A percentile compares a stretch with the other conserved stretches of the same genome.
Evolutionary conservation across 768 basidiomycete species (phyloP).

Genomic region (Mycena floridula): DNA sequence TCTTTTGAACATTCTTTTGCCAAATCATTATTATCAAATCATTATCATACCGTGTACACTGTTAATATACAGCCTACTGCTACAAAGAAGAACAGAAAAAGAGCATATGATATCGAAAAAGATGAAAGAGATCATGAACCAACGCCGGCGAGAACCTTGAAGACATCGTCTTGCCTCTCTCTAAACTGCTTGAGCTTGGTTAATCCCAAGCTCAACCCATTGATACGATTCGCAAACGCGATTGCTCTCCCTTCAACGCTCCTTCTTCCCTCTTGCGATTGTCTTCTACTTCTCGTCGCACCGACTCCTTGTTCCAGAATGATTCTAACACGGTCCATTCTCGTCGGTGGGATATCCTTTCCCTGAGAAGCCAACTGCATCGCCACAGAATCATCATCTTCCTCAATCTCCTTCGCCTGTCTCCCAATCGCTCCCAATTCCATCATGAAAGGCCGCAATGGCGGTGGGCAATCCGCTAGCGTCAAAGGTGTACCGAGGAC

Average conservation of each 20-base stretch:
- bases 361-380: slow-evolving; percentile 33
- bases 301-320: slow-evolving; percentile 61
- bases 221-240: slow-evolving; percentile 72
- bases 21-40: too few relatives aligned
- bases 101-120: too few relatives aligned
- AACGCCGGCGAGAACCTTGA: slow-evolving; percentile 55
- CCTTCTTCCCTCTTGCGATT: slow-evolving; percentile 22
- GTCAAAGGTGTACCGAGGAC: slow-evolving; percentile 54
- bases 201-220: slow-evolving; percentile 66
- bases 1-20: too few relatives aligned
- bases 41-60: too few relatives aligned
- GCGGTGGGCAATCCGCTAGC: slow-evolving; percentile 52
- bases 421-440: slow-evolving; percentile 54
- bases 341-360: slow-evolving; percentile 30
- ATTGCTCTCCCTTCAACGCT: slow-evolving; percentile 63
- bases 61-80: too few relatives aligned
- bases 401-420: slow-evolving; percentile 40
- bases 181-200: slow-evolving; percentile 66
- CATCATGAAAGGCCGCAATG: slow-evolving; percentile 63
- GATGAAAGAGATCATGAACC: slow-evolving; percentile 22
- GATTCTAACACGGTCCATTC: slow-evolving; percentile 51
- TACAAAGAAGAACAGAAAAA: too few relatives aligned
- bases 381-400: slow-evolving; percentile 48
- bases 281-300: slow-evolving; percentile 52
- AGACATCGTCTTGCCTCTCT: slow-evolving; percentile 65